Base-by-base conservation (phyloP, 345 rosid species). In the Eucalyptus regnans region DNA sequence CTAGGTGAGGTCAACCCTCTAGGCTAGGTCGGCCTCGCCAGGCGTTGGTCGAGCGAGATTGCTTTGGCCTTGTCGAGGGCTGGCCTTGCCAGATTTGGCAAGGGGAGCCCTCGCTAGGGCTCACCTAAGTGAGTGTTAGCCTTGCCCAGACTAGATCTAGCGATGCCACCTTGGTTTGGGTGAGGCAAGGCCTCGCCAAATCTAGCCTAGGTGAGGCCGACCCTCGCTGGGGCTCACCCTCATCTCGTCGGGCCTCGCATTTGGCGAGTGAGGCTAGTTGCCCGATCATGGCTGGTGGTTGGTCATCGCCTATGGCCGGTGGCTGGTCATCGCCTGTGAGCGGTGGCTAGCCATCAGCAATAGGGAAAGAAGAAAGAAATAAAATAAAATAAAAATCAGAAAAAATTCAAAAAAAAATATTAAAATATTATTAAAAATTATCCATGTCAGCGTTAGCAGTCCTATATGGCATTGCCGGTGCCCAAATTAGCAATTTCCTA, bases 391-490 rank as follows among this genome's bases (percentile, higher is more conserved):
- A 15, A 52, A 7, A 2, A 4, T 3, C n/a, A n/a, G n/a, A n/a
- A n/a, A n/a, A n/a, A n/a, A n/a, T n/a, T n/a, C n/a, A n/a, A 51
- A 51, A 50, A 15, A 52, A 7, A 2, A 4, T 3, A 51, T 51
- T 16, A 16, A 51, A 51, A 51, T 1, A 51, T 1, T 51, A 16
- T 51, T 16, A 51, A 51, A 52, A 52, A 7, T 52, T 51, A 1
- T 51, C 2, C 0, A 51, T 51, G 9, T 51, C 1, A 0, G 0
- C 0, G 22, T 8, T 51, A 51, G 1, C 0, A 0, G 0, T 17
- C 56, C 2, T 17, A 51, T 51, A 51, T 51, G 1, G 4, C 4
- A 51, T 1, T 51, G 2, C 1, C 0, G 9, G 1, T 51, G 9
- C 17, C 56, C 56, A 52, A 23, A 52, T 52, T 52, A 0, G 0